Percentiles rank a stretch among this genome's conserved stretches.
These are phyloP conservation scores for Geotrichum siamense DNA, from an alignment of 1,139 yeast genomes.

Conservation along the genomic window DNA sequence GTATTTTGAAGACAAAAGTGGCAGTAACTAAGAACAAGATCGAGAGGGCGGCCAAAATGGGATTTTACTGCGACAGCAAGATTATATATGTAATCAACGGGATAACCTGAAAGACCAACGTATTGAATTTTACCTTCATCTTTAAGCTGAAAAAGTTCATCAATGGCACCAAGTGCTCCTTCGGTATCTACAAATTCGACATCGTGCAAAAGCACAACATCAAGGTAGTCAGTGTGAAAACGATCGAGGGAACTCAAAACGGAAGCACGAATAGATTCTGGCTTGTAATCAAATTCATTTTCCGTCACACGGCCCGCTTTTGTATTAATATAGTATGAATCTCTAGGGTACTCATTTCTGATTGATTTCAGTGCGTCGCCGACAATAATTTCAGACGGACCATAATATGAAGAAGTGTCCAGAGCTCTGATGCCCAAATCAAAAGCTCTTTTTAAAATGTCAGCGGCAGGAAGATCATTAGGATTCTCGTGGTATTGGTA, in stretches of 20 bases:
- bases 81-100: constrained; percentile 52
- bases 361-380: constrained; percentile 56
- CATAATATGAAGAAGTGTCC: constrained; percentile 91
- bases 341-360: constrained; percentile 46
- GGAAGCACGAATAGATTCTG: constrained; percentile 52
- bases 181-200: constrained; percentile 65
- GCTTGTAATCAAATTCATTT: constrained; percentile 68
- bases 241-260: constrained; percentile 60
- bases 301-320: constrained; percentile 74
- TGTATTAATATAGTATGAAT: constrained; percentile 64
- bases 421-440: constrained; percentile 63
- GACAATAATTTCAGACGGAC: constrained; percentile 70
- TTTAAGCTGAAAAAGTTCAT: constrained; percentile 52
- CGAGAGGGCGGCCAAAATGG: constrained; percentile 47
- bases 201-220: constrained; percentile 80
- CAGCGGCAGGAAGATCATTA: constrained; percentile 46
- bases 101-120: constrained; percentile 85
- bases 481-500: constrained; percentile 70
- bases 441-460: constrained; percentile 55
- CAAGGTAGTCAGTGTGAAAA: constrained; percentile 60
- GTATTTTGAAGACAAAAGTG: constrained; percentile 80
- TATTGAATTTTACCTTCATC: constrained; percentile 54
- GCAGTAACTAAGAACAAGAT: constrained; percentile 70
- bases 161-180: constrained; percentile 55
- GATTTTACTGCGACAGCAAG: constrained; percentile 37